Evolutionary conservation across 2,329 filamentous ascomycete species (phyloP).

Genomic region (Simplicillium sp.): DNA sequence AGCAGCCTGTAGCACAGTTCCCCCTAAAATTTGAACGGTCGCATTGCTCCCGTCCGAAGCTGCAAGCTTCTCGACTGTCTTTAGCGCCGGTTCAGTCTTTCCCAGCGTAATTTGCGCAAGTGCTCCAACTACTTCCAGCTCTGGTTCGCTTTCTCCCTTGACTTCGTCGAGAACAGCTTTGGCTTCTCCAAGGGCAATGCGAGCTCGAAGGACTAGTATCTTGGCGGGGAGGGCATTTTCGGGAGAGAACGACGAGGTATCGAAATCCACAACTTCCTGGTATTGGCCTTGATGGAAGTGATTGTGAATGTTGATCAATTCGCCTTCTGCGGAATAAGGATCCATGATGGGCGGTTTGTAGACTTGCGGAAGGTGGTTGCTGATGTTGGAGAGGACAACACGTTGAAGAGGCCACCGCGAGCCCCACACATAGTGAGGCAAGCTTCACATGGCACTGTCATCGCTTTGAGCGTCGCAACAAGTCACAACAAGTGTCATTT

Average conservation of each 20-base stretch:
- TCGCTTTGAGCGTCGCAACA: too few species aligned
- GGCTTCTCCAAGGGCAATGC: constrained; percentile 72
- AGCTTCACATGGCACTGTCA: too few species aligned
- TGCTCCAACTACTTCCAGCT: constrained; percentile 66
- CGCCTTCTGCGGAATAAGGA: constrained; percentile 61
- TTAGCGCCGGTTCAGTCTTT: constrained; percentile 51
- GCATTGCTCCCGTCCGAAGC: constrained; percentile 61
- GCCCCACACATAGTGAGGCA: too few species aligned
- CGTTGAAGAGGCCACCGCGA: too few species aligned
- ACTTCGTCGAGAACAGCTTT: constrained; percentile 63
- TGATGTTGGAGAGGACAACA: constrained; percentile 1
- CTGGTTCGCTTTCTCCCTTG: constrained; percentile 56
- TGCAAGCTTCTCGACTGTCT: constrained; percentile 57
- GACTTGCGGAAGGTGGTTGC: constrained; percentile 3
- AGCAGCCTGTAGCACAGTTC: constrained; percentile 70
- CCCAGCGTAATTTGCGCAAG: constrained; percentile 60
- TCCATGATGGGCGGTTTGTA: constrained; percentile 43
- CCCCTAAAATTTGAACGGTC: constrained; percentile 71
- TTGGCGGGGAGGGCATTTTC: constrained; percentile 70
- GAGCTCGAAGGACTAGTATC: constrained; percentile 71
- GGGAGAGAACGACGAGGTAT: constrained; percentile 67
- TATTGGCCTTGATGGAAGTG: constrained; percentile 75
- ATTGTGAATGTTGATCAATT: constrained; percentile 63
- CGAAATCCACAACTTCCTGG: constrained; percentile 76
- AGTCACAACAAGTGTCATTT: too few species aligned